These are phyloP conservation scores for Globisporangium splendens DNA, from an alignment of 352 stramenopile species.

Conservation along the genomic window DNA sequence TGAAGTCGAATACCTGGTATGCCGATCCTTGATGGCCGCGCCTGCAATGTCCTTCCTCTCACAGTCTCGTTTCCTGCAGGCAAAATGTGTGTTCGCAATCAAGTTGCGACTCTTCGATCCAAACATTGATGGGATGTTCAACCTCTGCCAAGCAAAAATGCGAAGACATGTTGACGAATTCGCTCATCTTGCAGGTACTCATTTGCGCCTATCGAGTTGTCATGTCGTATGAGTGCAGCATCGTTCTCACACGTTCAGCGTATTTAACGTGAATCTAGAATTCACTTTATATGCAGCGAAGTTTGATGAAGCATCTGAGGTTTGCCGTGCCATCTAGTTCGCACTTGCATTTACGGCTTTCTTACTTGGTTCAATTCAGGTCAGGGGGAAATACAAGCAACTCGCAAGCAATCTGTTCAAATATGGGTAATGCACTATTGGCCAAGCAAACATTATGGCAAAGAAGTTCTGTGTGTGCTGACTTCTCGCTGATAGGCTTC, in stretches of 20 bases:
- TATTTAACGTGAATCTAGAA: conserved; percentile 25
- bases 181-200: conserved; percentile 51
- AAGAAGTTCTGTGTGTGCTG: background rate
- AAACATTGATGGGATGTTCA: conserved; percentile 46
- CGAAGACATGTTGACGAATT: conserved; percentile 27
- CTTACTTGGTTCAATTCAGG: conserved; percentile 21
- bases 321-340: conserved; percentile 10
- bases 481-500: conserved; percentile 32
- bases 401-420: conserved; percentile 66
- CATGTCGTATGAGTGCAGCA: background rate
- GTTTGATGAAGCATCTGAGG: conserved; percentile 47
- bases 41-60: background rate
- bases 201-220: background rate
- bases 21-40: background rate
- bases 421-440: conserved; percentile 31
- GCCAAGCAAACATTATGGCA: too few relatives aligned
- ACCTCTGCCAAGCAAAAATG: conserved; percentile 46
- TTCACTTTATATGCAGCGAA: conserved; percentile 53
- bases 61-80: conserved; percentile 20
- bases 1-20: conserved; percentile 18
- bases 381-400: conserved; percentile 42
- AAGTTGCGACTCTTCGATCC: conserved; percentile 60
- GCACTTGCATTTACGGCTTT: background rate
- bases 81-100: conserved; percentile 41
- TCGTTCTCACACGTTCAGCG: background rate